Conservation (phyloP, 2,329 filamentous ascomycete species). For the Arthrobotrys entomopaga region DNA sequence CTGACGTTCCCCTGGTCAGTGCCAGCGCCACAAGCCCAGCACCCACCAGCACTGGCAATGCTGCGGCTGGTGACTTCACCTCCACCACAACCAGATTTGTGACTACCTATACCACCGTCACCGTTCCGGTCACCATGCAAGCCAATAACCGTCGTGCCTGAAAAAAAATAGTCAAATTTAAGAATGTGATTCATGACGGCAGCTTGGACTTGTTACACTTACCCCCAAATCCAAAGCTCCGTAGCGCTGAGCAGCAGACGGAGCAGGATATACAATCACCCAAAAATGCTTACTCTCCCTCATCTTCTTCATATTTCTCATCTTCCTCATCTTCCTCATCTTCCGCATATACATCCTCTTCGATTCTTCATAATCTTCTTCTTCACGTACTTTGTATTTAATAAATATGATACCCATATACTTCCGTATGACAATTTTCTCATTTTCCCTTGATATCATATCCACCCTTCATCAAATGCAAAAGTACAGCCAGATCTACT, state of each 20-base stretch:
- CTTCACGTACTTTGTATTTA: slow-evolving; percentile 6
- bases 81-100: slow-evolving; percentile 35
- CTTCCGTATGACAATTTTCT: slow-evolving; percentile 3
- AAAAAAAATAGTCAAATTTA: background rate
- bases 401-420: slow-evolving; percentile 7
- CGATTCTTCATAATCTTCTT: too few species aligned
- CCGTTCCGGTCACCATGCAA: slow-evolving; percentile 24
- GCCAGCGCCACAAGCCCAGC: background rate
- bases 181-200: background rate
- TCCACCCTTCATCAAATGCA: background rate
- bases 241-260: background rate
- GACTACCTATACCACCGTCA: slow-evolving; percentile 33
- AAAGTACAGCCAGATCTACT: background rate
- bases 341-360: too few species aligned
- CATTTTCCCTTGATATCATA: too few species aligned
- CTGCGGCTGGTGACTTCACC: slow-evolving; percentile 9
- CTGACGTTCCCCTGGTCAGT: background rate
- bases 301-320: too few species aligned
- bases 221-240: background rate
- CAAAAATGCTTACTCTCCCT: too few species aligned
- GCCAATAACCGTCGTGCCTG: slow-evolving; percentile 9
- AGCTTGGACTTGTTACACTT: background rate
- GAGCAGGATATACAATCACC: background rate
- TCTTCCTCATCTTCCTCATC: too few species aligned
- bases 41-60: background rate